Evolutionary conservation across 2,329 filamentous ascomycete species (phyloP), one percentile per base, ranked within the genome.

Genomic region (Aspergillus pseudoglaucus): DNA sequence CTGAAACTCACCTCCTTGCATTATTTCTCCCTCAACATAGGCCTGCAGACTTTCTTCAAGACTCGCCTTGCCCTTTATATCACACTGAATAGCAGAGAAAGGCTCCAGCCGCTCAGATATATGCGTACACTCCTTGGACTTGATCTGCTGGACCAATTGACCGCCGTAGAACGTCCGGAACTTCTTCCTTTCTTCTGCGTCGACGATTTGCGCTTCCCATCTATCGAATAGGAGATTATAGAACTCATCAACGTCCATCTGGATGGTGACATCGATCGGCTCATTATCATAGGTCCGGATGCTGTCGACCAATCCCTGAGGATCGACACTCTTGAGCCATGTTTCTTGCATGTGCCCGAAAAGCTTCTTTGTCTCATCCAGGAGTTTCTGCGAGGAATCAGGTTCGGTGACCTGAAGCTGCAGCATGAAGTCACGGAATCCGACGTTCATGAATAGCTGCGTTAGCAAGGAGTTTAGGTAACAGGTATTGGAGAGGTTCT

Each of bases 161-260:
- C 93, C 93, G 0, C 90, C 90, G 61, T 93, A 98, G 60, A 97
- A 93, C 0, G 84, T 84, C 44, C 87, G 81, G 54, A 98, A 85
- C 18, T 70, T 72, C 53, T 81, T 83, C 67, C 88, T 95, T 30
- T 82, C 81, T n/a, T 82, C 77, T 2, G 75, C 68, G 8, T 79
- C 78, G 15, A 79, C 67, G 54, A 97, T 82, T 60, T 95, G 88
- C 7, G 82, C 80, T 63, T 98, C 94, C 80, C 90, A 90, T 22
- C 90, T 82, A 65, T 95, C 90, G 59, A 97, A 93, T 0, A 98
- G 78, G 4, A 95, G 78, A 60, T 93, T 95, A 72, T 94, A 97
- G 64, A 97, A 98, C 64, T 96, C 90, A 58, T 97, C 93, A 4
- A 96, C 93, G 63, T 98, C 93, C 88, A 98, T 97, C 67, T 98